These are phyloP conservation scores for Eucalyptus curtisii DNA, from an alignment of 345 rosid genomes.

Conservation along the genomic window DNA sequence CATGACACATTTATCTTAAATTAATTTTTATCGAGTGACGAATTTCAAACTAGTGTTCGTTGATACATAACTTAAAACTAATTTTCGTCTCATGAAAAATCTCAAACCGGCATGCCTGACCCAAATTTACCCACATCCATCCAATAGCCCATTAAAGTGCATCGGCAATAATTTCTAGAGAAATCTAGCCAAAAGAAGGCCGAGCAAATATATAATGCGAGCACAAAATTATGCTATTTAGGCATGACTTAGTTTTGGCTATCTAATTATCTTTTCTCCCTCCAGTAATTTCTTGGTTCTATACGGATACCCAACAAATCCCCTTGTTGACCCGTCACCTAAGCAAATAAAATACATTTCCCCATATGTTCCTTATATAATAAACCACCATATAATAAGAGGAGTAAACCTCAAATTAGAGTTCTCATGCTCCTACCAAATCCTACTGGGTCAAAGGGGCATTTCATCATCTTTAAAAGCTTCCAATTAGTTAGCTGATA, in stretches of 20 bases:
- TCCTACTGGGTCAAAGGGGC: background rate
- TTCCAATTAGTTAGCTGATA: background rate
- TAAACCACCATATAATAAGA: background rate
- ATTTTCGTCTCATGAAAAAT: background rate
- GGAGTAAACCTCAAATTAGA: background rate
- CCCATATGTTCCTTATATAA: background rate
- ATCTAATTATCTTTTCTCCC: background rate
- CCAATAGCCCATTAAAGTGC: background rate
- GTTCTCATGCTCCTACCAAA: background rate
- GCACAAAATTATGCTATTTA: background rate
- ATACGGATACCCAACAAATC: background rate
- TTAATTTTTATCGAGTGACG: accelerated
- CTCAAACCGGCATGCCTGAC: accelerated
- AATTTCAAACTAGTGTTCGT: accelerated
- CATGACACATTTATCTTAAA: background rate
- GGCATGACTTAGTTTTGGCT: background rate
- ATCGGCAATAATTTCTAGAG: background rate
- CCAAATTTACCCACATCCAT: background rate
- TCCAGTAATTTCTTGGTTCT: background rate
- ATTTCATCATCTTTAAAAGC: background rate
- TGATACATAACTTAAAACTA: background rate
- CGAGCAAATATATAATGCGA: background rate
- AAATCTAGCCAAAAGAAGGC: background rate
- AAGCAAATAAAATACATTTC: background rate
- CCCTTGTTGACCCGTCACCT: background rate